phyloP scores from a whole-genome alignment of 352 stramenopile genomes.

The Lagenidium giganteum region DNA sequence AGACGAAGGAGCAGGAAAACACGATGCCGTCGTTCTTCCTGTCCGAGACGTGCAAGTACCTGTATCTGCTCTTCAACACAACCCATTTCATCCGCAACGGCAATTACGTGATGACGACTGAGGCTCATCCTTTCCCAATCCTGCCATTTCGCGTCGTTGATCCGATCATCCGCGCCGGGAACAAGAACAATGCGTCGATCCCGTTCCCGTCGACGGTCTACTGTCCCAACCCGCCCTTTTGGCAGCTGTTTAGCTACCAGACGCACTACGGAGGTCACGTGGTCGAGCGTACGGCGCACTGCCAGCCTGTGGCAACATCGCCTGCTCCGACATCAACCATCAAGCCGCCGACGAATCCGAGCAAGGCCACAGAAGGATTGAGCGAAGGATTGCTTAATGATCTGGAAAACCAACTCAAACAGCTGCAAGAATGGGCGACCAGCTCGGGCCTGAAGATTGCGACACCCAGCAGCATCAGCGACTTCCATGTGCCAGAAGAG shows the following conservation, averaged over 20 bases:
- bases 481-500: constrained; percentile 8
- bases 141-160: constrained; percentile 34
- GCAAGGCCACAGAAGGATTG: no score
- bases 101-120: constrained; percentile 95
- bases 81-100: constrained; percentile 87
- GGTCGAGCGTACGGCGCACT: constrained; percentile 36
- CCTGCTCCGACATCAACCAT: no score
- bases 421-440: neutral
- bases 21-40: constrained; percentile 99
- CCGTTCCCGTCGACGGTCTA: constrained; percentile 15
- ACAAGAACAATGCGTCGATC: neutral
- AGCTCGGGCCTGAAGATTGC: no score
- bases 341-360: constrained; percentile 5
- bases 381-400: no score
- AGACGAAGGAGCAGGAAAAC: constrained; percentile 88
- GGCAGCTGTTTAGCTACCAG: constrained; percentile 48
- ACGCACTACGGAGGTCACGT: constrained; percentile 50
- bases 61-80: constrained; percentile 95
- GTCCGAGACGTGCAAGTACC: constrained; percentile 99
- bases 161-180: constrained; percentile 28
- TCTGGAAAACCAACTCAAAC: constrained; percentile 8
- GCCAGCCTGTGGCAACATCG: no score
- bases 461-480: no score
- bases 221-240: constrained; percentile 43
- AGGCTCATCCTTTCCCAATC: constrained; percentile 93